Conservation (phyloP, 2,329 filamentous ascomycete species). For the Ilyonectria sp. region DNA sequence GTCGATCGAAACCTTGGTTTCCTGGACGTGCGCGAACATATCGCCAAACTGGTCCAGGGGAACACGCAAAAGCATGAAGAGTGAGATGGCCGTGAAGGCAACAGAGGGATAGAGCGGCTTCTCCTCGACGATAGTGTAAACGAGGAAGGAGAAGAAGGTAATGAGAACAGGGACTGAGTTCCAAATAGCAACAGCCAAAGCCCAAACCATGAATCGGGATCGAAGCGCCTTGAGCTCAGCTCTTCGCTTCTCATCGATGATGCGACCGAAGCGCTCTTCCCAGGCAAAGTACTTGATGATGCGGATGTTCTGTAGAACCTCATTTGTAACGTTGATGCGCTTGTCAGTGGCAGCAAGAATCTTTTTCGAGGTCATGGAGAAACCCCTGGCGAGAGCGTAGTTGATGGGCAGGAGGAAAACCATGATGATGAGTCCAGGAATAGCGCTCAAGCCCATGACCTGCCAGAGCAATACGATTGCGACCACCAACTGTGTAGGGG, state of each 20-base stretch:
- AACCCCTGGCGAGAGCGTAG: conserved; percentile 87
- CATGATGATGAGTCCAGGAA: conserved; percentile 95
- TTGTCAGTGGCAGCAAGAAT: conserved; percentile 96
- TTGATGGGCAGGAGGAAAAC: conserved; percentile 90
- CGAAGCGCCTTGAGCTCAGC: conserved; percentile 85
- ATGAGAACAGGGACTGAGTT: conserved; percentile 96
- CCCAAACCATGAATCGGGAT: conserved; percentile 91
- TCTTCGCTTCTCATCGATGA: conserved; percentile 90
- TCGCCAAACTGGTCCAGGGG: conserved; percentile 96
- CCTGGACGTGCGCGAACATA: conserved; percentile 98
- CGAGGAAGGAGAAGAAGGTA: conserved; percentile 94
- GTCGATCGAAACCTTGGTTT: conserved; percentile 96
- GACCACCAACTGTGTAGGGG: conserved; percentile 88
- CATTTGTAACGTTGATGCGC: conserved; percentile 95
- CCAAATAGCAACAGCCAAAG: conserved; percentile 93
- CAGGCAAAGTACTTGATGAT: conserved; percentile 99
- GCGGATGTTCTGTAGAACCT: conserved; percentile 95
- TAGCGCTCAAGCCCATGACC: conserved; percentile 92
- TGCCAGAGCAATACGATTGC: conserved; percentile 87
- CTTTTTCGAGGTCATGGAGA: conserved; percentile 87
- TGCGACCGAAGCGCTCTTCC: conserved; percentile 90
- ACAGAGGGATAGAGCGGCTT: conserved; percentile 93
- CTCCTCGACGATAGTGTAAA: conserved; percentile 91
- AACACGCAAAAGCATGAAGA: conserved; percentile 94
- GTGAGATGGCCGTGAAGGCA: conserved; percentile 94